phyloP scores from a whole-genome alignment of 495 filamentous ascomycete genomes.

The Aspergillus incahuasiensis region DNA sequence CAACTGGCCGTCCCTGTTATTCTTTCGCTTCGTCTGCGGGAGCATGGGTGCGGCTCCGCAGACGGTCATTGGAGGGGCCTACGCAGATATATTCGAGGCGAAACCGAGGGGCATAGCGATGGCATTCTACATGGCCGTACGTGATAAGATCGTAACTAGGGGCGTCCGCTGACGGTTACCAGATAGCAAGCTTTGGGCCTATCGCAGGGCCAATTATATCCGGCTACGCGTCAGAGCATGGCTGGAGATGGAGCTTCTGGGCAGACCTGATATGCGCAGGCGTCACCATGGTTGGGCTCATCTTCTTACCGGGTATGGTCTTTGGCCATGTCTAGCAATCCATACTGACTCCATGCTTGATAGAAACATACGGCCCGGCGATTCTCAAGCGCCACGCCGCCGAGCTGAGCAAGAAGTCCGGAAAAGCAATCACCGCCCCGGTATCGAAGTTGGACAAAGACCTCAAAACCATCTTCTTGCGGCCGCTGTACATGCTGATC shows the following conservation, averaged over 20 bases:
- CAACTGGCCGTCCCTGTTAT: conserved; percentile 58
- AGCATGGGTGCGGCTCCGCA: conserved; percentile 63
- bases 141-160: conserved; percentile 13
- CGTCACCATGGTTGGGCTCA: conserved; percentile 33
- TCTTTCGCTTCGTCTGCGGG: conserved; percentile 65
- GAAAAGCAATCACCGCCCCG: conserved; percentile 26
- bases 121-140: conserved; percentile 66
- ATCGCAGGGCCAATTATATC: conserved; percentile 65
- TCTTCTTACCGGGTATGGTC: conserved; percentile 42
- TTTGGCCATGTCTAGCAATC: not conserved
- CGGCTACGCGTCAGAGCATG: conserved; percentile 50
- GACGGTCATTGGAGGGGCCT: conserved; percentile 65
- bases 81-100: conserved; percentile 65
- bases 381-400: conserved; percentile 54
- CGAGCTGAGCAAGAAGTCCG: conserved; percentile 52
- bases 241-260: conserved; percentile 66
- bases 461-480: conserved; percentile 35
- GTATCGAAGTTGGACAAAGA: conserved; percentile 4
- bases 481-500: conserved; percentile 44
- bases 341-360: not conserved
- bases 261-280: conserved; percentile 57
- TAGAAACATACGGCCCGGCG: conserved; percentile 60
- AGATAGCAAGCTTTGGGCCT: conserved; percentile 64
- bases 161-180: conserved; percentile 4
- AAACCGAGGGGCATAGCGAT: conserved; percentile 61